These are phyloP conservation scores for Boletus tomentosulus DNA, from an alignment of 768 basidiomycete genomes.

Conservation along the genomic window DNA sequence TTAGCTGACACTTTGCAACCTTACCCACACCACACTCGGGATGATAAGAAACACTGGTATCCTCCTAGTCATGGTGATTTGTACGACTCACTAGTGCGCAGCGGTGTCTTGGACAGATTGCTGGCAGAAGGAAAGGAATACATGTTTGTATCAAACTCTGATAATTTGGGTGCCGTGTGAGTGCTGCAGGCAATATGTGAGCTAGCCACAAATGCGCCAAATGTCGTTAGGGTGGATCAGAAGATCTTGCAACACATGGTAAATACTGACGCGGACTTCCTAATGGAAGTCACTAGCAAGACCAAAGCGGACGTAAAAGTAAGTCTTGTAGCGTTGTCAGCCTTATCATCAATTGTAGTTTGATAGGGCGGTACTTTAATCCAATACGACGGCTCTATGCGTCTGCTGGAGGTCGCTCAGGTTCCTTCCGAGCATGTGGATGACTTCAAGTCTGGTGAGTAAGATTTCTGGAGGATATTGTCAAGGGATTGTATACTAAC, in stretches of 20 bases:
- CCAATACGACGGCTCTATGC: conserved; percentile 74
- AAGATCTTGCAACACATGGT: conserved; percentile 86
- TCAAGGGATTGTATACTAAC: conserved; percentile 1
- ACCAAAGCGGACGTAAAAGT: conserved; percentile 80
- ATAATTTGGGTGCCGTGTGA: conserved; percentile 90
- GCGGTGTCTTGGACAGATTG: conserved; percentile 86
- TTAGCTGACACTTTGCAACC: conserved; percentile 86
- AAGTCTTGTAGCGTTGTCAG: background rate
- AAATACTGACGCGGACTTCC: conserved; percentile 74
- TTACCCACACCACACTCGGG: conserved; percentile 68
- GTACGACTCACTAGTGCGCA: conserved; percentile 88
- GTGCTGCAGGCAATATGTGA: conserved; percentile 24
- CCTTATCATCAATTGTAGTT: background rate
- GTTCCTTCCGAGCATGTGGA: conserved; percentile 68
- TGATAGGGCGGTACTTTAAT: conserved; percentile 78
- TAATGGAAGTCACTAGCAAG: conserved; percentile 97
- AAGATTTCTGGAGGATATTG: conserved; percentile 4
- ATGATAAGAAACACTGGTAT: conserved; percentile 93
- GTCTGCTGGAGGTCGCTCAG: conserved; percentile 71
- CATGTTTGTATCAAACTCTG: conserved; percentile 95
- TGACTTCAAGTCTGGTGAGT: conserved; percentile 63
- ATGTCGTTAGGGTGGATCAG: conserved; percentile 60
- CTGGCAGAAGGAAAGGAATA: conserved; percentile 93
- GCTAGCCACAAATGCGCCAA: conserved; percentile 1
- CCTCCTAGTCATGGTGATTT: conserved; percentile 96